Conservation (phyloP, 352 stramenopile species). For the Phytopythium chamaehyphon region DNA sequence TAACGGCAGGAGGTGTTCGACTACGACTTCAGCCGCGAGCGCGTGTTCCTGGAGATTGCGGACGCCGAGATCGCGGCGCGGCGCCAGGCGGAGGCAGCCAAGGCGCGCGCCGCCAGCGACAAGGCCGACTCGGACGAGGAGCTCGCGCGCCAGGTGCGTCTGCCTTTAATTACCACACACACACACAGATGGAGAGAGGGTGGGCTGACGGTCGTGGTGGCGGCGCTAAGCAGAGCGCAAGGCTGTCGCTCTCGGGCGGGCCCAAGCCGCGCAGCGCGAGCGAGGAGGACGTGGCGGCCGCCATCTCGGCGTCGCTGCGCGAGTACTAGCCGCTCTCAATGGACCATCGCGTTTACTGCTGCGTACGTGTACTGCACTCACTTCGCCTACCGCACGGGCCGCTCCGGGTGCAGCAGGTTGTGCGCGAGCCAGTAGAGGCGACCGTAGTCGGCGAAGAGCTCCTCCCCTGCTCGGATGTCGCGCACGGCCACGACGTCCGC, state of each 20-base stretch:
- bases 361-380: too few species aligned
- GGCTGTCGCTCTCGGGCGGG: constrained; percentile 39
- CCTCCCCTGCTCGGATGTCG: constrained; percentile 51
- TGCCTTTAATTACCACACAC: neutral
- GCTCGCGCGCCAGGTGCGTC: constrained; percentile 34
- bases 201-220: neutral
- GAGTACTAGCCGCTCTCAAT: constrained; percentile 34
- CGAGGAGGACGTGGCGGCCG: constrained; percentile 59
- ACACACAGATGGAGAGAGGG: neutral
- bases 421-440: constrained; percentile 81
- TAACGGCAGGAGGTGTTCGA: constrained; percentile 52
- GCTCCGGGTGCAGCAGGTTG: constrained; percentile 61
- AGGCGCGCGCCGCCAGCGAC: constrained; percentile 14
- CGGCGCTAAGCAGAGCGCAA: constrained; percentile 20
- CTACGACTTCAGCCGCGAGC: constrained; percentile 70
- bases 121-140: constrained; percentile 33
- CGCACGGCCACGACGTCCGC: constrained; percentile 58
- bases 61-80: constrained; percentile 53
- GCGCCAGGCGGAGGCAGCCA: constrained; percentile 28
- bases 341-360: neutral
- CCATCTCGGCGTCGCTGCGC: constrained; percentile 59
- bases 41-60: constrained; percentile 63
- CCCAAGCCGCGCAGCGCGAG: constrained; percentile 32
- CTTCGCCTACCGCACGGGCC: constrained; percentile 35
- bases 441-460: constrained; percentile 81